Base-by-base conservation (phyloP, 345 rosid species). In the Laguncularia racemosa region DNA sequence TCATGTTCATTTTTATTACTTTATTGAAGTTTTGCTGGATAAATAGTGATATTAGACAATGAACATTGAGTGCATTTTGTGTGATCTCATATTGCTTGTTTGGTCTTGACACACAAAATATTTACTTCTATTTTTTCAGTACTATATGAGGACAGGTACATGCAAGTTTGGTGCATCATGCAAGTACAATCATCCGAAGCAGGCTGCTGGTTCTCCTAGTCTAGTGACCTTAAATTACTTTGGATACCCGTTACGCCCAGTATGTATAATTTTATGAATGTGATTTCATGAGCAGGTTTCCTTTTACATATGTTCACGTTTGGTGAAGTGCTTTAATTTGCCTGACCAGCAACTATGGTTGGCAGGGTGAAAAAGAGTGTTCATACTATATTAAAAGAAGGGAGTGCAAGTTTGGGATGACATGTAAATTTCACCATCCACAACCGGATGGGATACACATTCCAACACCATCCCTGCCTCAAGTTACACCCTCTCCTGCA, bases 121-220 rank as follows among this genome's bases (percentile, higher is more conserved):
- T 52, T 16, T 13, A 23, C 23, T 60, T 57, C 54, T 16, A 50
- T 3, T 48, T 38, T 74, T 64, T 12, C 90, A 93, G 99, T 85
- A 83, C 70, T 93, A 70, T 62, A 71, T 87, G 95, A 71, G 85
- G 77, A 89, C 89, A 0, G 99, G 96, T 55, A 78, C 83, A 11
- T 93, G 99, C 65, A 93, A 85, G 73, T 93, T 87, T 61, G 99
- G 97, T 62, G 81, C 85, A 61, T 85, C 97, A 52, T 93, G 99
- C 73, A 93, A 90, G 75, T 90, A 81, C 73, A 85, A 87, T 68
- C 99, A 93, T 68, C 97, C 97, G 16, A 84, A 76, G 72, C 92
- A 76, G 66, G 91, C 87, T 51, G 71, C 71, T 60, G 84, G 73
- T 73, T 81, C 95, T 59, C 59, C 60, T 59, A 67, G 63, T 65